Conservation (phyloP, 2,329 filamentous ascomycete genomes). For the Penicillium aurantiogriseum region DNA sequence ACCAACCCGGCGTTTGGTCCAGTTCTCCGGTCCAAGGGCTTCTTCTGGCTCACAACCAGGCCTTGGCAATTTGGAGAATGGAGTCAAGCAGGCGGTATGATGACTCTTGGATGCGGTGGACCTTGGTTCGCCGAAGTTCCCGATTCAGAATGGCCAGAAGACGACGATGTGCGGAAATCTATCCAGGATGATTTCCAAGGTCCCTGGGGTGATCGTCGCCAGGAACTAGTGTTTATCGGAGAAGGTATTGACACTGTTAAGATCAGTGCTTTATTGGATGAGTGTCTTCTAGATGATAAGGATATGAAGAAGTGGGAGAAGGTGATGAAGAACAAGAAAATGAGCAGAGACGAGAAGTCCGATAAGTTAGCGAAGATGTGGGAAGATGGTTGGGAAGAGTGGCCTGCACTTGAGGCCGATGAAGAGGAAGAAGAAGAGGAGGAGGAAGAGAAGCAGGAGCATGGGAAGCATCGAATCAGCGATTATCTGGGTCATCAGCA, state of each 20-base stretch:
- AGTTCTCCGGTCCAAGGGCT: constrained; percentile 46
- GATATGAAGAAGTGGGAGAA: constrained; percentile 58
- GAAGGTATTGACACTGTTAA: constrained; percentile 57
- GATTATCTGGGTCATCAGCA: constrained; percentile 28
- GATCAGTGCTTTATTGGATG: constrained; percentile 56
- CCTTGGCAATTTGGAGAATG: constrained; percentile 46
- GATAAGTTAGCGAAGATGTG: constrained; percentile 52
- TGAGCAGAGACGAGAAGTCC: constrained; percentile 42
- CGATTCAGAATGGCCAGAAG: constrained; percentile 52
- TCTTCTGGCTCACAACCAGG: constrained; percentile 47
- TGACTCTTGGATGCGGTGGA: constrained; percentile 43
- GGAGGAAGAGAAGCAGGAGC: constrained; percentile 23
- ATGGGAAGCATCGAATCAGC: constrained; percentile 33
- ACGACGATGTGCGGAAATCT: constrained; percentile 48
- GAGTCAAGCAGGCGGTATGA: constrained; percentile 47
- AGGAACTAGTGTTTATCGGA: constrained; percentile 73
- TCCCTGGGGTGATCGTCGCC: constrained; percentile 66
- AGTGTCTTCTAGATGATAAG: constrained; percentile 59
- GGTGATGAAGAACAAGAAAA: constrained; percentile 49
- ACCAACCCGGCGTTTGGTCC: constrained; percentile 38
- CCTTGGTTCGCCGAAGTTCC: constrained; percentile 61
- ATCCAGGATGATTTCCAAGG: constrained; percentile 52
- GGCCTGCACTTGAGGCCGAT: constrained; percentile 49
- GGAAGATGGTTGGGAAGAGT: constrained; percentile 60
- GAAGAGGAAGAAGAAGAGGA: constrained; percentile 31